Conservation (phyloP, 805 yeast species). For the Candida railenensis region DNA sequence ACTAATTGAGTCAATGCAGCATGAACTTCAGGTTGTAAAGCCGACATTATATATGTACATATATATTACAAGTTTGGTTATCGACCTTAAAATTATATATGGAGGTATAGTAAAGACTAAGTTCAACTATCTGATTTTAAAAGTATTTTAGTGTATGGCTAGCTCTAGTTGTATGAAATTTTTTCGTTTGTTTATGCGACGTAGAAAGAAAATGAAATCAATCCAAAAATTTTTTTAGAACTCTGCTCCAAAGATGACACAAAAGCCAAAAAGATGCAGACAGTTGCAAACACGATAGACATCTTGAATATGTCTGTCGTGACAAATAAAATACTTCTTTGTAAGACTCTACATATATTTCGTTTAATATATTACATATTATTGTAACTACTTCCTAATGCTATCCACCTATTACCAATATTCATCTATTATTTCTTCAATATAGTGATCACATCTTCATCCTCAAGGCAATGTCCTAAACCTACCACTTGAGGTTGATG, state of each 20-base stretch:
- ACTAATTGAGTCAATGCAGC: conserved; percentile 55
- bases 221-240: background rate
- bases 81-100: background rate
- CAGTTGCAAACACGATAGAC: no score
- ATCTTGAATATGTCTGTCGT: no score
- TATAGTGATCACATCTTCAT: conserved; percentile 96
- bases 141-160: background rate
- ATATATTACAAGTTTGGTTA: background rate
- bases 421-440: conserved; percentile 55
- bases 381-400: background rate
- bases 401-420: background rate
- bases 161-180: background rate
- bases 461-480: conserved; percentile 75
- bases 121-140: background rate
- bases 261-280: background rate
- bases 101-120: no score
- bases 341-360: no score
- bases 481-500: conserved; percentile 98
- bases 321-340: no score
- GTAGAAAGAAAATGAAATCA: background rate
- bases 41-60: conserved; percentile 28
- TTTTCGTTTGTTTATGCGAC: background rate
- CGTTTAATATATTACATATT: background rate
- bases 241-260: background rate
- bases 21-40: conserved; percentile 61